phyloP scores from a whole-genome alignment of 2,329 filamentous ascomycete genomes.

The Clonostachys byssicola region DNA sequence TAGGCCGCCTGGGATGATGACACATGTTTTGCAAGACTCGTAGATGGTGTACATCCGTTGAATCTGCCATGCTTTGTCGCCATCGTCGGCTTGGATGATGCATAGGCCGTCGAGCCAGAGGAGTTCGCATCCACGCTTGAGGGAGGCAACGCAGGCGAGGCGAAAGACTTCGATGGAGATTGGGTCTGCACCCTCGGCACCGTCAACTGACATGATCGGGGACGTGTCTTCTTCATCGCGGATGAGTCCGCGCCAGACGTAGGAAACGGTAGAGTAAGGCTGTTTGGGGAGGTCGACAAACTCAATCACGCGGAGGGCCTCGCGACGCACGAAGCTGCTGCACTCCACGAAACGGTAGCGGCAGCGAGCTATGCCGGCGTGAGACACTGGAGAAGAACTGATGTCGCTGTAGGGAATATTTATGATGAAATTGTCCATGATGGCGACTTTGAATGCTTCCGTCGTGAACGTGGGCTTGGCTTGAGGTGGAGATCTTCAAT shows the following conservation, averaged over 20 bases:
- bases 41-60: constrained; percentile 11
- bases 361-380: not conserved
- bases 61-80: constrained; percentile 13
- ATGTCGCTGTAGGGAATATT: not conserved
- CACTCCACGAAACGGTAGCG: constrained; percentile 4
- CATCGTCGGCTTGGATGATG: constrained; percentile 6
- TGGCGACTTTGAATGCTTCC: too few relatives aligned
- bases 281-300: constrained; percentile 1
- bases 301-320: constrained; percentile 1
- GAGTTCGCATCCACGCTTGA: constrained; percentile 1
- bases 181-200: constrained; percentile 6
- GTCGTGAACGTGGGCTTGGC: too few relatives aligned
- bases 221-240: not conserved
- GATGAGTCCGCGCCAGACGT: constrained; percentile 6
- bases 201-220: constrained; percentile 2
- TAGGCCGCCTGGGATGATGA: constrained; percentile 11
- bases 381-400: not conserved
- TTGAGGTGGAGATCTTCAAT: too few relatives aligned
- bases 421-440: too few relatives aligned
- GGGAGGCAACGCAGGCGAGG: constrained; percentile 4
- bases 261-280: constrained; percentile 5
- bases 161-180: constrained; percentile 6
- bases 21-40: constrained; percentile 6
- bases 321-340: not conserved
- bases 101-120: constrained; percentile 9